Evolutionary conservation across 306 rosid genomes (phyloP).

Genomic region (Rosa persica): DNA sequence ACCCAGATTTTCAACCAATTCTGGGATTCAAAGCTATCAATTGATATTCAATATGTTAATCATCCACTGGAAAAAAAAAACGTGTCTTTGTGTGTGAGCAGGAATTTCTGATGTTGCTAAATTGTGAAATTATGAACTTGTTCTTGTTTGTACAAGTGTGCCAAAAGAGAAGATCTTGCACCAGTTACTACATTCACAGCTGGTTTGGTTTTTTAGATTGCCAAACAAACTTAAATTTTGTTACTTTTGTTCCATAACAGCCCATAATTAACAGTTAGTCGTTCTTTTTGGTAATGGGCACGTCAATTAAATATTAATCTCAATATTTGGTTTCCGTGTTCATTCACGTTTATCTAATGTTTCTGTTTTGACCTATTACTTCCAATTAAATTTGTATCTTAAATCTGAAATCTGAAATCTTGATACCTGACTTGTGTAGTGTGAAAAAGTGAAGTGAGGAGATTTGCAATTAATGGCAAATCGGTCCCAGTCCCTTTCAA

Average conservation of each 20-base stretch:
- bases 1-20: not conserved
- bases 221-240: not conserved
- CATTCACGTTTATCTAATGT: not conserved
- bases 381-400: not conserved
- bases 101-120: not conserved
- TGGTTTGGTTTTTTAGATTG: not conserved
- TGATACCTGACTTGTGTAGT: not conserved
- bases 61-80: not conserved
- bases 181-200: not conserved
- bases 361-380: not conserved
- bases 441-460: not conserved
- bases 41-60: not conserved
- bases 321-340: not conserved
- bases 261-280: not conserved
- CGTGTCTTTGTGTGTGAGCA: not conserved
- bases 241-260: not conserved
- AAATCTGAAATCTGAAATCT: not conserved
- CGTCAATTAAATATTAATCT: not conserved
- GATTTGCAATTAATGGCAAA: slow-evolving; percentile 25
- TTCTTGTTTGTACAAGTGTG: not conserved
- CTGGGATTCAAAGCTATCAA: not conserved
- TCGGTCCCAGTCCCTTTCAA: slow-evolving; percentile 22
- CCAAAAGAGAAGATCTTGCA: not conserved
- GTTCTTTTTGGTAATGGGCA: not conserved
- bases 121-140: not conserved